Percentiles rank a stretch among this genome's conserved stretches.
phyloP scores from a whole-genome alignment of 2,329 filamentous ascomycete species.

The Diaporthe citrichinensis region DNA sequence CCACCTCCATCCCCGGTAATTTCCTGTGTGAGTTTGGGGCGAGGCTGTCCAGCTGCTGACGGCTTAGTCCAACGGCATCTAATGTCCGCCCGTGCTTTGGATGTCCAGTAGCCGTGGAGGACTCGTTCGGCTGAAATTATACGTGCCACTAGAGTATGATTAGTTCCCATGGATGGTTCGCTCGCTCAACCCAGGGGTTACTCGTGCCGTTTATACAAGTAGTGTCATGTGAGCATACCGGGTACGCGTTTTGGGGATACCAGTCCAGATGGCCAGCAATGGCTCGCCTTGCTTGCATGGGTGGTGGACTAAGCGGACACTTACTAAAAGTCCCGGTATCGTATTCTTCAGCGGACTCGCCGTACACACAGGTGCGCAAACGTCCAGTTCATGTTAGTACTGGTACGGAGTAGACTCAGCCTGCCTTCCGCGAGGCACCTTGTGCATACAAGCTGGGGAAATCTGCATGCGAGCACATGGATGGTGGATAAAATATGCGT shows the following conservation, averaged over 20 bases:
- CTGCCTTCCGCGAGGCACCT: not conserved
- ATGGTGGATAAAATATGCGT: not conserved
- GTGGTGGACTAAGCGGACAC: not conserved
- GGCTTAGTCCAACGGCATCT: not conserved
- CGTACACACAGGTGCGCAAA: not conserved
- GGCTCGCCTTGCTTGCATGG: not conserved
- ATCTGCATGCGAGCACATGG: not conserved
- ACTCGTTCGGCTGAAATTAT: not conserved
- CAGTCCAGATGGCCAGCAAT: not conserved
- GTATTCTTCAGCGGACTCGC: too few species aligned
- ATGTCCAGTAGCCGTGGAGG: not conserved
- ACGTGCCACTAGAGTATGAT: not conserved
- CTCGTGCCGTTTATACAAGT: not conserved
- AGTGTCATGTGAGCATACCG: not conserved
- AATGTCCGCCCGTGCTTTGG: not conserved
- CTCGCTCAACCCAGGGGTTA: not conserved
- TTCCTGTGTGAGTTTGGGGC: not conserved
- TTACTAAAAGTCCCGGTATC: not conserved
- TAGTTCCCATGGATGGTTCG: not conserved
- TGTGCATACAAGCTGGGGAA: not conserved
- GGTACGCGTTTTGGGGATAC: not conserved
- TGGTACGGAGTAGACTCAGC: not conserved
- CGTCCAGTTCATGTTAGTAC: not conserved
- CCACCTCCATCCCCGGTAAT: constrained; percentile 1
- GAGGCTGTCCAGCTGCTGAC: constrained; percentile 8